phyloP scores from a whole-genome alignment of 208 protist genomes.

The Trypanosoma grayi region DNA sequence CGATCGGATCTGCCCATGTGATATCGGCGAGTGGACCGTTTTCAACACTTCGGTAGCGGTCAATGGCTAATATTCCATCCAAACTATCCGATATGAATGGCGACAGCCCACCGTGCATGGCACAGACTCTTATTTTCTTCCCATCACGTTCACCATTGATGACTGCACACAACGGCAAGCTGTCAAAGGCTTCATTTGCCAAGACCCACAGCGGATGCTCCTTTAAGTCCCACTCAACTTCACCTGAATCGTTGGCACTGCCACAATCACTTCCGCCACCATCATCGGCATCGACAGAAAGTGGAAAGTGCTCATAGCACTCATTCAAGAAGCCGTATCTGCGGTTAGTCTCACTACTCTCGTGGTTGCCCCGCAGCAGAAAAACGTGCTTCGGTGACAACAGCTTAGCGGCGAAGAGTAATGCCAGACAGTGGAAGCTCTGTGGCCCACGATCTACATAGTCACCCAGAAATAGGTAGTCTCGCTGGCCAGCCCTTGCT shows the following conservation, averaged over 20 bases:
- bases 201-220: conserved; percentile 76
- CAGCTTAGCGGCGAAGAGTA: conserved; percentile 97
- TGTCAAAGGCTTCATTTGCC: conserved; percentile 74
- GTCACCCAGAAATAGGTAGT: conserved; percentile 99
- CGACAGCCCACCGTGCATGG: conserved; percentile 98
- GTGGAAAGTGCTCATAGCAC: conserved; percentile 90
- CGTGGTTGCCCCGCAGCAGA: conserved; percentile 99
- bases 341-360: conserved; percentile 98
- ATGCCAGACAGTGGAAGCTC: conserved; percentile 93
- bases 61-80: conserved; percentile 94
- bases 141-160: conserved; percentile 80
- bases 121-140: conserved; percentile 95
- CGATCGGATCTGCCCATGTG: conserved; percentile 98
- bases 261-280: background rate
- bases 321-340: conserved; percentile 99
- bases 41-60: conserved; percentile 92
- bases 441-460: conserved; percentile 99
- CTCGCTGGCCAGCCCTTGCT: conserved; percentile 4
- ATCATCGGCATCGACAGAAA: no score
- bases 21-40: conserved; percentile 98
- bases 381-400: conserved; percentile 98
- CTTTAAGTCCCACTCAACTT: conserved; percentile 59
- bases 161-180: conserved; percentile 92
- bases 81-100: conserved; percentile 95
- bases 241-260: conserved; percentile 12